These are phyloP conservation scores for Gymnopus androsaceus DNA, from an alignment of 1,284 basidiomycete genomes.

Conservation along the genomic window DNA sequence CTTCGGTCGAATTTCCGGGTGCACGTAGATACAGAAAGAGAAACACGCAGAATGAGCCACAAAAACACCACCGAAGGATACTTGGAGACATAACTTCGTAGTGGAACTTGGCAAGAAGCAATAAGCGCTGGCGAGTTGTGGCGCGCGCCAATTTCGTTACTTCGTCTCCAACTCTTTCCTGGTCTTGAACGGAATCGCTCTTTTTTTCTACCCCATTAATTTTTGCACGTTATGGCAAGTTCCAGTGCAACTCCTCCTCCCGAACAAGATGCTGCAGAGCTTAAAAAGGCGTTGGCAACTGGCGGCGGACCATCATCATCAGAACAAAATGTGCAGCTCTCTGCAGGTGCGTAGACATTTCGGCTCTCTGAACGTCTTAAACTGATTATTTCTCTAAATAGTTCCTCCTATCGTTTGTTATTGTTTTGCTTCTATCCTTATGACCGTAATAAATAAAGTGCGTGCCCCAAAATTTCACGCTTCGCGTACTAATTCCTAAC, in stretches of 20 bases:
- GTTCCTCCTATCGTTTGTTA: slow-evolving; percentile 86
- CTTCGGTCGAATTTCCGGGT: background rate
- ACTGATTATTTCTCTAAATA: slow-evolving; percentile 22
- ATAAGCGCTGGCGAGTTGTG: too few species aligned
- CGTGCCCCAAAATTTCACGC: slow-evolving; percentile 21
- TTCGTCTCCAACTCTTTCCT: too few species aligned
- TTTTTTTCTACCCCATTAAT: background rate
- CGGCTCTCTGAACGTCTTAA: background rate
- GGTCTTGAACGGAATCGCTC: too few species aligned
- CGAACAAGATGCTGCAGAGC: slow-evolving; percentile 52
- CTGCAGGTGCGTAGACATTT: slow-evolving; percentile 37
- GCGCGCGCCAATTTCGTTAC: too few species aligned
- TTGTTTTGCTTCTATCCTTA: slow-evolving; percentile 92
- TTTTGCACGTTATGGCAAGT: slow-evolving; percentile 10
- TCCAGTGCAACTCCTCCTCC: slow-evolving; percentile 18
- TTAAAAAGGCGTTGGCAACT: slow-evolving; percentile 65
- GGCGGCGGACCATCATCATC: slow-evolving; percentile 42
- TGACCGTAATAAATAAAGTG: slow-evolving; percentile 99
- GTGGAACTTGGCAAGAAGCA: background rate
- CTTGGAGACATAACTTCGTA: background rate
- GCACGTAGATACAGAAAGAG: background rate
- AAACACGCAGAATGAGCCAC: background rate
- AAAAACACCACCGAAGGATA: background rate
- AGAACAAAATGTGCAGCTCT: slow-evolving; percentile 35
- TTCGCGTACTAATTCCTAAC: slow-evolving; percentile 5